Base-by-base conservation (phyloP, 2,329 filamentous ascomycete species). In the Sarocladiaceae sp. region DNA sequence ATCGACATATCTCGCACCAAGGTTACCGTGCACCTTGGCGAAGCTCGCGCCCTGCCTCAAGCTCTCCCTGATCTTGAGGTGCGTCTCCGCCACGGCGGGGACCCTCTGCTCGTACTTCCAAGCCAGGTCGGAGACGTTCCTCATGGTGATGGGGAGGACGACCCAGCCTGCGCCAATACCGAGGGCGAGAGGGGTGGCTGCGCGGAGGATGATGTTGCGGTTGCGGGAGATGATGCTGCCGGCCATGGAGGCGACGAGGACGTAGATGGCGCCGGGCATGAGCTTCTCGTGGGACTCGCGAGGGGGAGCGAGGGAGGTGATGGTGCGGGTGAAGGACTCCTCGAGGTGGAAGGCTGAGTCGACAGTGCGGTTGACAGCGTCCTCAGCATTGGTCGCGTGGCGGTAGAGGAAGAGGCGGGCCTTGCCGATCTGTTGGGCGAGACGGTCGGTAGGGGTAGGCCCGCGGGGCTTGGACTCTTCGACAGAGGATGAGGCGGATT, bases 21-120 rank as follows among this genome's bases (percentile, higher is more conserved):
- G 76, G 54, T 83, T 73, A 39, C 78, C 80, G 66, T 94, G 87
- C 45, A 83, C 78, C 64, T 80, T 80, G 44, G 86, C 85, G 50
- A 88, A 87, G 62, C 78, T 72, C 69, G 82, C 80, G 47, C 85
- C 82, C 60, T 82, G 74, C 61, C 78, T 71, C 49, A 90, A 72
- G 35, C 81, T 73, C 57, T 87, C 80, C 49, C 83, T 81, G 43
- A 85, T 71, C 58, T 76, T 70, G 49, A 91, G 55, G 68, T 98
- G 93, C 46, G 86, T 79, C 55, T 95, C 83, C 15, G 88, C 85
- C 45, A 98, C 63, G 15, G 76, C 84, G 4, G 93, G 93, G 60
- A 90, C 86, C 57, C 77, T 81, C 75, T 94, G 79, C 80, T 98
- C 93, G 64, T 93, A 98, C 61, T 80, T 82, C 93, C 93, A 98